Percentiles rank a stretch among this genome's conserved stretches.
Conservation (phyloP, 1,139 yeast species). For the Suzukiozyma palmioleophila region DNA sequence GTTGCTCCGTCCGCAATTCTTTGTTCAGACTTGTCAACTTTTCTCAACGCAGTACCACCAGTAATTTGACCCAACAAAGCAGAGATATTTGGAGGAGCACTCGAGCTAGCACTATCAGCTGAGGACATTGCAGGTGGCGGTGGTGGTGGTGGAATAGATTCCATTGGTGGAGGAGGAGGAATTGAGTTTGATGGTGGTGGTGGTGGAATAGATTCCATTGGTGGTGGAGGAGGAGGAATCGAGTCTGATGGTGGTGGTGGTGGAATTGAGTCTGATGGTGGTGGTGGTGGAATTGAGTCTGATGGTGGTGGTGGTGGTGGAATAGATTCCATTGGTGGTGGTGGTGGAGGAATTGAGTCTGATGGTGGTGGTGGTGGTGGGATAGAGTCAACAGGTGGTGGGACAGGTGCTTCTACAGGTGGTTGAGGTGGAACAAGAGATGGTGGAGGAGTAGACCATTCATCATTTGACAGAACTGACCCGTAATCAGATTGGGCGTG, state of each 20-base stretch:
- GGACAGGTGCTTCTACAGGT: slow-evolving; percentile 9
- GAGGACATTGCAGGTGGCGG: slow-evolving; percentile 8
- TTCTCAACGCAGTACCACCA: slow-evolving; percentile 47
- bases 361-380: slow-evolving; percentile 12
- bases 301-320: slow-evolving; percentile 12
- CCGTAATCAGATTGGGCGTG: slow-evolving; percentile 9
- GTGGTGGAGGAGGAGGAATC: slow-evolving; percentile 20
- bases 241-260: slow-evolving; percentile 17
- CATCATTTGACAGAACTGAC: slow-evolving; percentile 4
- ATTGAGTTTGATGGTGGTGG: slow-evolving; percentile 25
- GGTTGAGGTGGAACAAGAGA: slow-evolving; percentile 14
- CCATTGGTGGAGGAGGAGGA: slow-evolving; percentile 25
- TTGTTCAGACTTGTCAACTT: slow-evolving; percentile 45
- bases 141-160: slow-evolving; percentile 16
- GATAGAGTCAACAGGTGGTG: slow-evolving; percentile 9
- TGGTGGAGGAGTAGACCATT: slow-evolving; percentile 9
- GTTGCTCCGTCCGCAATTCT: slow-evolving; percentile 39
- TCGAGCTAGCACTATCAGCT: slow-evolving; percentile 18
- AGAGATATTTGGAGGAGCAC: slow-evolving; percentile 26
- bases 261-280: slow-evolving; percentile 7
- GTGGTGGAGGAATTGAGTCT: slow-evolving; percentile 17
- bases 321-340: slow-evolving; percentile 8
- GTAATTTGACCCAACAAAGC: slow-evolving; percentile 55
- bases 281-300: slow-evolving; percentile 4
- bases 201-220: slow-evolving; percentile 17